These are phyloP conservation scores for Apiospora koreana DNA, from an alignment of 2,329 filamentous ascomycete genomes.

Conservation along the genomic window DNA sequence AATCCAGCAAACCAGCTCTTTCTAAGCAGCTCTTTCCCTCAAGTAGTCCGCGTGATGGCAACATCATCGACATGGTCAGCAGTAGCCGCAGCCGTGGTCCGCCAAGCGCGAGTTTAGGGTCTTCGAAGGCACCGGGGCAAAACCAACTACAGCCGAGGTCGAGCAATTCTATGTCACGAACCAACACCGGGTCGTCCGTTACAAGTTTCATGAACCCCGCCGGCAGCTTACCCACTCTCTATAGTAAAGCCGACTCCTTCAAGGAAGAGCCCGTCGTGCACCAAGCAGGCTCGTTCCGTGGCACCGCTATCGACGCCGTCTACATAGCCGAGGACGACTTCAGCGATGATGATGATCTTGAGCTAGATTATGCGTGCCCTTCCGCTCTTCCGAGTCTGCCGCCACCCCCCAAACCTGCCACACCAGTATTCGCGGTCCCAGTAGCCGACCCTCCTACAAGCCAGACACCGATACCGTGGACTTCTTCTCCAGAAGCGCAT, in stretches of 20 bases:
- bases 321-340: conserved; percentile 82
- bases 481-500: conserved; percentile 62
- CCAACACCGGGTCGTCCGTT: conserved; percentile 16
- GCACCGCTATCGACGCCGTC: conserved; percentile 41
- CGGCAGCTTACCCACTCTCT: conserved; percentile 43
- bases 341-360: conserved; percentile 78
- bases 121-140: conserved; percentile 39
- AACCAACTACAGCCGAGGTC: conserved; percentile 36
- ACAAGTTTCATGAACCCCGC: conserved; percentile 20
- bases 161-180: conserved; percentile 32
- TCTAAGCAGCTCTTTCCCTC: conserved; percentile 59
- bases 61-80: conserved; percentile 53
- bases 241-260: conserved; percentile 50
- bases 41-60: conserved; percentile 48
- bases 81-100: conserved; percentile 40
- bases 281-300: not conserved
- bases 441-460: conserved; percentile 23
- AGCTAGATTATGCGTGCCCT: conserved; percentile 66
- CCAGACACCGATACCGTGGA: conserved; percentile 63
- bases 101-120: conserved; percentile 37
- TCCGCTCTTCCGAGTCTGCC: conserved; percentile 44
- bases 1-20: conserved; percentile 31
- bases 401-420: conserved; percentile 24
- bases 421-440: conserved; percentile 28
- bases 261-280: conserved; percentile 33